Evolutionary conservation across 1,284 basidiomycete species (phyloP).

Genomic region (Kwoniella shivajii): DNA sequence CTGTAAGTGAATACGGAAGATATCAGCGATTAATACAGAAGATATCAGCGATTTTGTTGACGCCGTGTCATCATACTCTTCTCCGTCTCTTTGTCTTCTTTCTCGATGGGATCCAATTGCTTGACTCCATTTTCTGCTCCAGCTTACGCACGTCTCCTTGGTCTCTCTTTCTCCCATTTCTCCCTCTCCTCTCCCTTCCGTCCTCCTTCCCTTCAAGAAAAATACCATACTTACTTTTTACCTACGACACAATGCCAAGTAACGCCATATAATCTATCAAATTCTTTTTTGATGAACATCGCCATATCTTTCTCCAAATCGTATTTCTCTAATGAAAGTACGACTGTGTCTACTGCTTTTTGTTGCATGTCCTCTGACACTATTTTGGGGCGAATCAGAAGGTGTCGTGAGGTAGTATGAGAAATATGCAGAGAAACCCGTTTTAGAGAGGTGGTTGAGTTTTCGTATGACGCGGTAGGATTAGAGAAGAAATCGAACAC

Average conservation of each 20-base stretch:
- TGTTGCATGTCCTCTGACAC: constrained; percentile 94
- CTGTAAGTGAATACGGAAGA: too few relatives aligned
- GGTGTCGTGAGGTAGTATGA: background rate
- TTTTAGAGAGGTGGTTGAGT: too few relatives aligned
- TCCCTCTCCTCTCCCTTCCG: too few relatives aligned
- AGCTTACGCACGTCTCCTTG: too few relatives aligned
- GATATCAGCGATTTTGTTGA: background rate
- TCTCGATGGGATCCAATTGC: background rate
- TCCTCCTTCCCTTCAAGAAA: background rate
- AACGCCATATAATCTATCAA: constrained; percentile 83
- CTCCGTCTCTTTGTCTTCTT: background rate
- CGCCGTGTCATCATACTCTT: background rate
- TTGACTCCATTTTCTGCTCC: too few relatives aligned
- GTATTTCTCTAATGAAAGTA: constrained; percentile 82
- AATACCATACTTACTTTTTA: constrained; percentile 64
- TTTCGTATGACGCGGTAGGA: too few relatives aligned
- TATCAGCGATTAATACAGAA: background rate
- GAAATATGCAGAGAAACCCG: too few relatives aligned
- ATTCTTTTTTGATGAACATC: constrained; percentile 95
- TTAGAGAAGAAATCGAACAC: too few relatives aligned
- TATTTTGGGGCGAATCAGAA: constrained; percentile 19
- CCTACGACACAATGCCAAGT: constrained; percentile 95
- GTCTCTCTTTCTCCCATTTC: background rate
- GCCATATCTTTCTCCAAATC: constrained; percentile 97
- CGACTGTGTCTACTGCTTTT: constrained; percentile 83